These are phyloP conservation scores for Chamaenerion angustifolium DNA, from an alignment of 345 rosid species.

Conservation along the genomic window DNA sequence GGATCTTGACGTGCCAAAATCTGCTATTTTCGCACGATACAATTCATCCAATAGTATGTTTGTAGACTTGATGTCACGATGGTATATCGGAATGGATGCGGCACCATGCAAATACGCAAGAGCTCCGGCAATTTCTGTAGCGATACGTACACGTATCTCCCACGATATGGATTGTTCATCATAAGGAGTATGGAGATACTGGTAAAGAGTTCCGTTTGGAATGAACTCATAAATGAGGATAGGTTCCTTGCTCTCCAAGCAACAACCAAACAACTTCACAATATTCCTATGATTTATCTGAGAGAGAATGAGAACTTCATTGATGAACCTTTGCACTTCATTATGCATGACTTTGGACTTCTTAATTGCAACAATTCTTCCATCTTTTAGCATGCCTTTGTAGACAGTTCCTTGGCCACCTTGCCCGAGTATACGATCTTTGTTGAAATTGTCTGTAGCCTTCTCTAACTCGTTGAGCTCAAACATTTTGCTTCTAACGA, in stretches of 20 bases:
- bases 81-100: background rate
- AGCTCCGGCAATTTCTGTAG: background rate
- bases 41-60: background rate
- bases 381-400: background rate
- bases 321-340: background rate
- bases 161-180: background rate
- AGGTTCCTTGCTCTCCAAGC: too few species aligned
- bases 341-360: background rate
- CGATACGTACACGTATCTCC: background rate
- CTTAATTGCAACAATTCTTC: background rate
- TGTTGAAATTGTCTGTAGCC: constrained; percentile 5
- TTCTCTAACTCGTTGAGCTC: background rate
- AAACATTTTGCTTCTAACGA: background rate
- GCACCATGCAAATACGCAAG: background rate
- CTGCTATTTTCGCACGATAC: background rate
- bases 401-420: background rate
- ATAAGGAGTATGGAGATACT: background rate
- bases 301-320: background rate
- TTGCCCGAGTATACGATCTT: background rate
- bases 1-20: background rate
- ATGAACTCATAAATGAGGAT: background rate
- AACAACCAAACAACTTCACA: background rate
- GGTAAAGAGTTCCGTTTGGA: background rate
- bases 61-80: background rate
- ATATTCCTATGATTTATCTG: background rate